Base-by-base conservation (phyloP, 352 stramenopile genomes). In the Globisporangium lucens region DNA sequence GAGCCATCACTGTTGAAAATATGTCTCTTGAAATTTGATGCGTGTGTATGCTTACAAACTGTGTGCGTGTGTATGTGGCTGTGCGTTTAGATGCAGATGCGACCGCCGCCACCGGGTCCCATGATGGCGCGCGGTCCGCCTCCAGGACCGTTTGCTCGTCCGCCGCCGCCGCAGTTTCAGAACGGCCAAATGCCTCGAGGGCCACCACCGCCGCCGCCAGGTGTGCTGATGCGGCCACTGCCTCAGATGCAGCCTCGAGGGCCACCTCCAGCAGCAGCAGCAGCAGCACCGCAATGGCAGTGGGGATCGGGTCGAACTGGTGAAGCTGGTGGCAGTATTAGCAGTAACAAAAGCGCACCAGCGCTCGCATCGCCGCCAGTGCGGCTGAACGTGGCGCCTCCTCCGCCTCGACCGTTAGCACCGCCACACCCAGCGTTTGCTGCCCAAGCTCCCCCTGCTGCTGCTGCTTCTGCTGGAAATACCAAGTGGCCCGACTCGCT, bases 401-500 rank as follows among this genome's bases (percentile, higher is more conserved):
- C 68, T 0, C 58, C 68, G 22, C 49, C 68, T 51, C 68, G 63
- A 4, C 30, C 63, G 29, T 33, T 75, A 10, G 56, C 70, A 3
- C 68, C 68, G 2, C 58, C 64, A 24, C 67, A 47, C 9, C 62
- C 68, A 10, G 59, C 33, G 15, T 71, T 67, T 15, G 35, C 62
- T 5, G 2, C 66, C 36, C 24, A 67, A 36, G 53, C 58, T 36
- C 61, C 74, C 51, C 33, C 72, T n/a, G 22, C 68, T 24, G 33
- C 61, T 27, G 57, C 68, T 35, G 59, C 65, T 33, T 67, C 38
- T 46, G 10, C 38, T 46, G 71, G 71, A 35, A 89, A 77, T 63
- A 78, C 72, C 52, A 94, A 96, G 72, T 96, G 89, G 89, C 89
- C 89, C 3, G 83, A 92, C 43, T 75, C 86, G 2, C 75, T 97